These are phyloP conservation scores for Chrysanthemum seticuspe DNA, from an alignment of 129 eudicot species.

Conservation along the genomic window DNA sequence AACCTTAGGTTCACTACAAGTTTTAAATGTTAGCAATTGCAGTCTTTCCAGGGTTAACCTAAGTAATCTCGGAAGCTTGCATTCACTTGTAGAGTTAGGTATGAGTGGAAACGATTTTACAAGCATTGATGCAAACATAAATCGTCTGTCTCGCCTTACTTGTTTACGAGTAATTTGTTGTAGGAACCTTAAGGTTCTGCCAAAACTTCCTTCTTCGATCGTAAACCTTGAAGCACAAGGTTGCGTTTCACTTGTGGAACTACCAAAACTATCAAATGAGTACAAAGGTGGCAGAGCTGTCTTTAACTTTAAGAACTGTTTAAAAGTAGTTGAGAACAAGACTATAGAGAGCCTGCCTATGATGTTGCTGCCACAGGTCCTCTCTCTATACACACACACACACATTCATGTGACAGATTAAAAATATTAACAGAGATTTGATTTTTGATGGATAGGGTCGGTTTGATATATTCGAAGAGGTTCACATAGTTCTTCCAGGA, in stretches of 20 bases:
- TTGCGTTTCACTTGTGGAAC: slow-evolving; percentile 23
- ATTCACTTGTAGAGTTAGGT: slow-evolving; percentile 35
- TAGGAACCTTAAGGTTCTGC: slow-evolving; percentile 26
- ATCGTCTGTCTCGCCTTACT: slow-evolving; percentile 19
- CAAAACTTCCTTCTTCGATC: slow-evolving; percentile 30
- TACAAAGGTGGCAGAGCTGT: slow-evolving; percentile 16
- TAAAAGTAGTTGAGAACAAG: slow-evolving; percentile 20
- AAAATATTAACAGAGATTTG: slow-evolving; percentile 5
- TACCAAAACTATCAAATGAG: slow-evolving; percentile 24
- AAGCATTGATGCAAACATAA: slow-evolving; percentile 25
- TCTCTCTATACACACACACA: slow-evolving; percentile 1
- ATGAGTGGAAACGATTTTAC: slow-evolving; percentile 39
- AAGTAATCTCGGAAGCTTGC: slow-evolving; percentile 19
- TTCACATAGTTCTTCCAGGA: slow-evolving; percentile 33
- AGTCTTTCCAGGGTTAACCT: slow-evolving; percentile 22
- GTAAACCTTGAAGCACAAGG: slow-evolving; percentile 25
- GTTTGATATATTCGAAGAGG: slow-evolving; percentile 27
- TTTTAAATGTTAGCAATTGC: slow-evolving; percentile 31
- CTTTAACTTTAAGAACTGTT: slow-evolving; percentile 33
- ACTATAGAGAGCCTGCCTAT: slow-evolving; percentile 22
- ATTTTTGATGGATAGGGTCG: slow-evolving; percentile 18
- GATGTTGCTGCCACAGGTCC: slow-evolving; percentile 32
- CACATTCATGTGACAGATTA: background rate
- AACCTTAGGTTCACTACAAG: slow-evolving; percentile 26
- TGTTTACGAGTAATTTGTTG: slow-evolving; percentile 31